phyloP scores from a whole-genome alignment of 139 green algal species.

The Tetradesmus obliquus region DNA sequence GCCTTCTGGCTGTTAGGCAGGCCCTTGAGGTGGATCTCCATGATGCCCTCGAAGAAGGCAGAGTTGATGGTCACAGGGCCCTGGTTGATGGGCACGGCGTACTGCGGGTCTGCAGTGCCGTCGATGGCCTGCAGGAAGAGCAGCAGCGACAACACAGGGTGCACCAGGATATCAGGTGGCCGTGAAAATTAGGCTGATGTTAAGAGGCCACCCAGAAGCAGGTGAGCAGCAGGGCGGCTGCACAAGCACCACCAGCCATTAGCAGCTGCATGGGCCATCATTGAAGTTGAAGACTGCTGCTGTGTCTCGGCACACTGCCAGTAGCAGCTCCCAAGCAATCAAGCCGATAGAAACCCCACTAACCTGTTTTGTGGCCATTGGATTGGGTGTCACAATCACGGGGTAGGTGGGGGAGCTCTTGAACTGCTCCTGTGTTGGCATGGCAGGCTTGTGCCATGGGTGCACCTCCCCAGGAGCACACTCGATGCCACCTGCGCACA shows the following conservation, averaged over 20 bases:
- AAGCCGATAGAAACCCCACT: too few relatives aligned
- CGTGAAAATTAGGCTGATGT: too few relatives aligned
- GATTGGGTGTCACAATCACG: constrained; percentile 41
- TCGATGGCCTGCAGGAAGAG: neutral
- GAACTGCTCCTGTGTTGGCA: constrained; percentile 40
- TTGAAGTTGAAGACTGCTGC: too few relatives aligned
- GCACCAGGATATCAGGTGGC: neutral
- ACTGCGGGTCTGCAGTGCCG: neutral
- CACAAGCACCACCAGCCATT: too few relatives aligned
- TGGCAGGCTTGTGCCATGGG: constrained; percentile 43
- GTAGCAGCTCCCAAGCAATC: too few relatives aligned
- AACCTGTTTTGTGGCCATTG: constrained; percentile 39
- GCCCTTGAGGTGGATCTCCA: constrained; percentile 37
- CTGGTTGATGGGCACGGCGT: constrained; percentile 15
- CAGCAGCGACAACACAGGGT: neutral
- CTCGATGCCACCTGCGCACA: constrained; percentile 32
- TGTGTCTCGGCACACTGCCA: too few relatives aligned
- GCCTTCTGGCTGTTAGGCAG: constrained; percentile 15
- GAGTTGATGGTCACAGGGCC: constrained; percentile 11
- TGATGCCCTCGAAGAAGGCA: constrained; percentile 19
- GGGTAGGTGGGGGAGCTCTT: constrained; percentile 23
- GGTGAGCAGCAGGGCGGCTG: too few relatives aligned
- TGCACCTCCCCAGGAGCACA: constrained; percentile 28
- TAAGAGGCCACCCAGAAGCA: too few relatives aligned
- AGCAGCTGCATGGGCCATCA: too few relatives aligned